These are phyloP conservation scores for Mycena filopes DNA, from an alignment of 768 basidiomycete genomes.

Conservation along the genomic window DNA sequence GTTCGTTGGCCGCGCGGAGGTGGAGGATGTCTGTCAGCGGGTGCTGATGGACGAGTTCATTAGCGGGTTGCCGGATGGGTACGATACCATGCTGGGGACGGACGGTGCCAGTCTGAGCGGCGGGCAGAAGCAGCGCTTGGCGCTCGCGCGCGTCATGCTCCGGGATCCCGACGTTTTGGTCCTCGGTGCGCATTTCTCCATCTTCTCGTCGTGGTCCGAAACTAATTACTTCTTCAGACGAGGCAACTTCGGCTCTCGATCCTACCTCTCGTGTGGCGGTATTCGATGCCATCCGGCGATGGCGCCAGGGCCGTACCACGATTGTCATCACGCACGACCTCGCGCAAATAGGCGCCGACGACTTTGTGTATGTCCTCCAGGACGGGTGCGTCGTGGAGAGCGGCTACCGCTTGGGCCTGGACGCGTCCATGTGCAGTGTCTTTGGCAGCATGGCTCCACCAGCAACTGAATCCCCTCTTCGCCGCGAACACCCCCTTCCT, in stretches of 20 bases:
- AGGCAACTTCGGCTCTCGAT: constrained; percentile 88
- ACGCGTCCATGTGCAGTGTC: constrained; percentile 40
- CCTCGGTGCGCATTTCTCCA: constrained; percentile 70
- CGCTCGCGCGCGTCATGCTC: constrained; percentile 87
- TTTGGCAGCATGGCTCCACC: constrained; percentile 17
- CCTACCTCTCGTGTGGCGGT: constrained; percentile 88
- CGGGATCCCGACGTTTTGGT: constrained; percentile 90
- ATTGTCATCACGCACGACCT: constrained; percentile 97
- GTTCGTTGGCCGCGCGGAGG: constrained; percentile 71
- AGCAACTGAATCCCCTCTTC: constrained; percentile 17
- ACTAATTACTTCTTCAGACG: constrained; percentile 61
- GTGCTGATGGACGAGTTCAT: constrained; percentile 93
- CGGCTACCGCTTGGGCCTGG: constrained; percentile 86
- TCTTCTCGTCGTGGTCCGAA: constrained; percentile 48
- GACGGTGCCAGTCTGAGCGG: constrained; percentile 86
- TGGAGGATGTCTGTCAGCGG: constrained; percentile 83
- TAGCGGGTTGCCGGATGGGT: constrained; percentile 83
- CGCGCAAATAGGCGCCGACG: constrained; percentile 74
- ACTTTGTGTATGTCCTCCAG: constrained; percentile 95
- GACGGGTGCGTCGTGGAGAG: constrained; percentile 85
- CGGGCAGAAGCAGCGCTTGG: constrained; percentile 91
- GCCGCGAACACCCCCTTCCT: background rate
- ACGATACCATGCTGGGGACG: constrained; percentile 83
- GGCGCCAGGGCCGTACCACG: constrained; percentile 84
- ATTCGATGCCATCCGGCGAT: constrained; percentile 73